These are phyloP conservation scores for Populus trichocarpa DNA, from an alignment of 441 rosid species.

Conservation along the genomic window DNA sequence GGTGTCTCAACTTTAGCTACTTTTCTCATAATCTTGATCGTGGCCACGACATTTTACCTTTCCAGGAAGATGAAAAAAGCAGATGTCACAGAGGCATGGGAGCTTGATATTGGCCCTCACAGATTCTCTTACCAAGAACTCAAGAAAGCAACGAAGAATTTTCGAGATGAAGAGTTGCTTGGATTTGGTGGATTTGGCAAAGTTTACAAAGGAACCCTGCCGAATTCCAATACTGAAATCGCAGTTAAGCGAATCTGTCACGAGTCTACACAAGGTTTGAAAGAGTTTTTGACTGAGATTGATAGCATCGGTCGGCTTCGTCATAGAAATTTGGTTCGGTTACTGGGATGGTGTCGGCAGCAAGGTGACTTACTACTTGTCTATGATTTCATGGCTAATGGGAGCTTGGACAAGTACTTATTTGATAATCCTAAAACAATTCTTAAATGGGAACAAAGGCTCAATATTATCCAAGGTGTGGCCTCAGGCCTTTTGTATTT, in stretches of 20 bases:
- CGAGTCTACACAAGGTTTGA: conserved; percentile 79
- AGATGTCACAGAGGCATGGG: conserved; percentile 71
- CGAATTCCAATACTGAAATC: conserved; percentile 42
- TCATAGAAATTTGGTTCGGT: conserved; percentile 82
- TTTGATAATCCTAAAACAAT: conserved; percentile 50
- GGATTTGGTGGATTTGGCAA: conserved; percentile 86
- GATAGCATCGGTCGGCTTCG: conserved; percentile 79
- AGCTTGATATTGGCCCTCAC: conserved; percentile 78
- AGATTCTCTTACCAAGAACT: conserved; percentile 69
- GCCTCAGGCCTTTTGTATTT: conserved; percentile 79
- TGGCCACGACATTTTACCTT: conserved; percentile 30
- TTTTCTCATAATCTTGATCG: conserved; percentile 22
- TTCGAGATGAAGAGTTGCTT: conserved; percentile 66
- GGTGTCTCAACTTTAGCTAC: conserved; percentile 40
- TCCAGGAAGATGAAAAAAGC: conserved; percentile 35
- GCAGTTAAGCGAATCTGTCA: conserved; percentile 76
- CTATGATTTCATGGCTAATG: conserved; percentile 82
- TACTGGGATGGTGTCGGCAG: conserved; percentile 77
- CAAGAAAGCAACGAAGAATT: conserved; percentile 72
- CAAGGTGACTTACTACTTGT: conserved; percentile 62
- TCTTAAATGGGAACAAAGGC: conserved; percentile 80
- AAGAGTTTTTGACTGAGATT: conserved; percentile 75
- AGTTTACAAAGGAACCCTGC: conserved; percentile 72
- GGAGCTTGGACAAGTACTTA: conserved; percentile 81
- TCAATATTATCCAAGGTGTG: conserved; percentile 69